Base-by-base conservation (phyloP, 2,329 filamentous ascomycete species). In the Pyrenochaeta sp. region DNA sequence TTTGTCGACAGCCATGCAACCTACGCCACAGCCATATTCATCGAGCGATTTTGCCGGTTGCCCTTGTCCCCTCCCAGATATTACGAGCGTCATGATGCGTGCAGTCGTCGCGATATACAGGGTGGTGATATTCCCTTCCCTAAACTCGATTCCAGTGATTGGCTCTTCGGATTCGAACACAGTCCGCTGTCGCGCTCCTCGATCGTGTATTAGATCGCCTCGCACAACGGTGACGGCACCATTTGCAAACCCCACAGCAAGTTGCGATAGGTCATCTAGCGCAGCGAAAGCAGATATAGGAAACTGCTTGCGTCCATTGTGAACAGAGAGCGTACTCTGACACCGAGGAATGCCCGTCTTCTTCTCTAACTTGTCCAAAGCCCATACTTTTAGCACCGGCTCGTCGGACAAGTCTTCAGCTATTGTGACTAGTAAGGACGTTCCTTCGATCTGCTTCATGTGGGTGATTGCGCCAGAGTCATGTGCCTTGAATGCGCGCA, bases 101-200 rank as follows among this genome's bases (percentile, higher is more conserved):
- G 88, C 90, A 0, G 93, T 97, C 0, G 95, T 99, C 3, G 93
- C 91, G 54, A 99, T 91, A 76, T 97, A 98, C 0, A 99, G 83
- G 0, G 91, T 94, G 1, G 91, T 95, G 42, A 83, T 83, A 46
- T 80, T 80, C 5, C 85, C 85, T 68, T 84, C 83, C 45, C 87
- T 81, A 59, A 97, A 90, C 72, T 95, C 91, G 13, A 99, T 88
- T 1, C 93, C 94, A 0, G 95, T 99, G 9, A 99, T 89, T 0
- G 95, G 96, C 75, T 99, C 95, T 69, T 98, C 93, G 0, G 93
- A 97, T 74, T 99, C 95, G 79, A 96, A 95, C 9, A 99, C 92
- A 34, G 94, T 95, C 52, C 95, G 88, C 77, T 99, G 95, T 74
- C 92, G 93, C 10, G 94, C 93, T 24, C 96, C 95, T 56, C 95